Percentiles rank a stretch among this genome's conserved stretches.
Evolutionary conservation across 495 filamentous ascomycete genomes (phyloP).

Genomic region (Cryomyces minteri): DNA sequence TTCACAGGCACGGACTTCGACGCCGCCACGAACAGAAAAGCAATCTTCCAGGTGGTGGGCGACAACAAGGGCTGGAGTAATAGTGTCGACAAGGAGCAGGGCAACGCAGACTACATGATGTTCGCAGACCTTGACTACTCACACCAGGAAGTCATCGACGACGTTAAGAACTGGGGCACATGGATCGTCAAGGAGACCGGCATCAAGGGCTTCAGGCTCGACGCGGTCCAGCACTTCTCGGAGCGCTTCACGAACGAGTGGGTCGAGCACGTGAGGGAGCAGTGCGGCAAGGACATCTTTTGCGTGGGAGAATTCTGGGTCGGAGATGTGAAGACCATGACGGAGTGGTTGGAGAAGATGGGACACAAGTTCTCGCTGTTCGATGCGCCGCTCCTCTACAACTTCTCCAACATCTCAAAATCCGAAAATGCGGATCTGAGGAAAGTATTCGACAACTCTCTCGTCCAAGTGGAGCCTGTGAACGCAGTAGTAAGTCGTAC

Average conservation of each 20-base stretch:
- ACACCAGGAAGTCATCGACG: constrained; percentile 42
- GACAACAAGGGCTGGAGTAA: constrained; percentile 46
- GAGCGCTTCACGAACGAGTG: constrained; percentile 43
- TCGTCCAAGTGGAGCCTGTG: constrained; percentile 38
- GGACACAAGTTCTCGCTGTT: constrained; percentile 41
- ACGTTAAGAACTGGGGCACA: constrained; percentile 46
- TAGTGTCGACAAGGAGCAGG: constrained; percentile 45
- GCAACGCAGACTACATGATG: constrained; percentile 54
- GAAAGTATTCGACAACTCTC: constrained; percentile 37
- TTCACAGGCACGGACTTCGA: constrained; percentile 58
- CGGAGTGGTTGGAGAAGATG: constrained; percentile 39
- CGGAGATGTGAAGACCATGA: constrained; percentile 33
- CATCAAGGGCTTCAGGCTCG: constrained; percentile 51
- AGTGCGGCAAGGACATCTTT: constrained; percentile 35
- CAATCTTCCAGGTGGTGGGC: constrained; percentile 50
- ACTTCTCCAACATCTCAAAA: constrained; percentile 37
- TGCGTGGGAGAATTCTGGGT: constrained; percentile 63
- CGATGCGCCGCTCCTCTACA: constrained; percentile 48
- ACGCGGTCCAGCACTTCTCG: constrained; percentile 57
- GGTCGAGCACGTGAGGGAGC: constrained; percentile 30
- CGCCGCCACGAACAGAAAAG: constrained; percentile 32
- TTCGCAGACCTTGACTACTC: constrained; percentile 45
- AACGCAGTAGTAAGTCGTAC: constrained; percentile 30
- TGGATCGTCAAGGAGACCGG: constrained; percentile 43
- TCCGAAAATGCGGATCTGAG: constrained; percentile 36